Percentiles rank a stretch among this genome's conserved stretches.
phyloP scores from a whole-genome alignment of 1,284 basidiomycete species.

The Cryptococcus sp. region DNA sequence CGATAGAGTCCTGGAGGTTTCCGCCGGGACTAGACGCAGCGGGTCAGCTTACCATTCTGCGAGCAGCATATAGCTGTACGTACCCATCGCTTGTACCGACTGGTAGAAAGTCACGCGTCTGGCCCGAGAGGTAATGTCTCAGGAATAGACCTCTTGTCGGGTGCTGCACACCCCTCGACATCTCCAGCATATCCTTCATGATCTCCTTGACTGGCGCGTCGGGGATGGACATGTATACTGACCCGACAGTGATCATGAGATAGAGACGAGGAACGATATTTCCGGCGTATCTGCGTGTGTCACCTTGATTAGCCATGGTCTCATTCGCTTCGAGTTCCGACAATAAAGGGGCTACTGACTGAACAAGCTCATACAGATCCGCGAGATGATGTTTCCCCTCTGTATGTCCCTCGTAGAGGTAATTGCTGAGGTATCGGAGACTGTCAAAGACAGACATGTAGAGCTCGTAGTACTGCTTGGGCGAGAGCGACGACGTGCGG shows the following conservation, averaged over 20 bases:
- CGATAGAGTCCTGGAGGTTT: constrained; percentile 87
- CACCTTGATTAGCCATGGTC: neutral
- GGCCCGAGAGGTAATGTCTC: constrained; percentile 89
- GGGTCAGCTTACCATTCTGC: constrained; percentile 5
- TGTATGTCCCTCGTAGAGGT: constrained; percentile 89
- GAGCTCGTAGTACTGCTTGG: constrained; percentile 96
- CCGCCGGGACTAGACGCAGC: constrained; percentile 67
- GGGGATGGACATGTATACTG: constrained; percentile 94
- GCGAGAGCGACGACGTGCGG: constrained; percentile 83
- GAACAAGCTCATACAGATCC: constrained; percentile 94
- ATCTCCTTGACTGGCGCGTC: constrained; percentile 95
- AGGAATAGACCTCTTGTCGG: constrained; percentile 90
- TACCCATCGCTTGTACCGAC: constrained; percentile 79
- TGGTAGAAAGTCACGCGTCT: constrained; percentile 90
- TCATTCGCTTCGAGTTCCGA: neutral
- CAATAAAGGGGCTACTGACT: constrained; percentile 60
- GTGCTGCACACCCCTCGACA: constrained; percentile 91
- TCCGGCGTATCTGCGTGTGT: constrained; percentile 43
- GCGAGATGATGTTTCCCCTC: constrained; percentile 88
- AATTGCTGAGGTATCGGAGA: constrained; percentile 86
- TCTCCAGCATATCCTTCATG: constrained; percentile 99
- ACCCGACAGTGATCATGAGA: constrained; percentile 97
- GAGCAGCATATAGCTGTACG: constrained; percentile 37
- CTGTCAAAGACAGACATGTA: constrained; percentile 98
- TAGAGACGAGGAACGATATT: constrained; percentile 88